Conservation (phyloP, 305 asterid species). For the Ajuga reptans region DNA sequence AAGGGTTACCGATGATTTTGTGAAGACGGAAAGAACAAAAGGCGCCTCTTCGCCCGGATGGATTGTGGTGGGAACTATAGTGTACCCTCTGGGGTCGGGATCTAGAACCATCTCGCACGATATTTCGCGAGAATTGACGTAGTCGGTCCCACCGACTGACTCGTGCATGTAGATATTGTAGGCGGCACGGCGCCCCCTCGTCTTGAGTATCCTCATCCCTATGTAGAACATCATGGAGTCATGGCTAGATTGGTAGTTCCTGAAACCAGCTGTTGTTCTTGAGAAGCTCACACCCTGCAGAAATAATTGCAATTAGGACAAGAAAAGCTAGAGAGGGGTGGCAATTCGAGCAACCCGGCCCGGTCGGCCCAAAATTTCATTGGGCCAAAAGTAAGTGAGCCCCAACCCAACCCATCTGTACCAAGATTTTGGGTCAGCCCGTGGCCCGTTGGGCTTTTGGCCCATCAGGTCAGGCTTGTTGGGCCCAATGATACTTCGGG, state of each 20-base stretch:
- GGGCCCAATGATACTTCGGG: too few relatives aligned
- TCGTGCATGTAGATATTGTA: slow-evolving; percentile 90
- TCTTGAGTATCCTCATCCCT: slow-evolving; percentile 94
- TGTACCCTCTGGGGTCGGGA: slow-evolving; percentile 97
- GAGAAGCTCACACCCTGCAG: slow-evolving; percentile 98
- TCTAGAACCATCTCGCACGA: slow-evolving; percentile 98
- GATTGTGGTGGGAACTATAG: slow-evolving; percentile 93
- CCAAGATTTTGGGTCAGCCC: too few relatives aligned
- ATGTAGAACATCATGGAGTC: slow-evolving; percentile 95
- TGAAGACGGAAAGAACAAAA: slow-evolving; percentile 87
- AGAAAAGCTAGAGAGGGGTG: background rate
- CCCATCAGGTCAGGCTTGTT: too few relatives aligned
- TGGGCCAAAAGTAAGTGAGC: too few relatives aligned
- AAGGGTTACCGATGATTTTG: slow-evolving; percentile 74
- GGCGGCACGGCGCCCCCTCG: slow-evolving; percentile 95
- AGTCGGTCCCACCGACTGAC: slow-evolving; percentile 98
- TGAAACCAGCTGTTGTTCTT: slow-evolving; percentile 92
- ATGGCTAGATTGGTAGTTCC: slow-evolving; percentile 92
- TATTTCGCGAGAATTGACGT: slow-evolving; percentile 92
- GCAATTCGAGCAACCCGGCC: too few relatives aligned
- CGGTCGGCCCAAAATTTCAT: too few relatives aligned
- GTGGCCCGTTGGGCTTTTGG: too few relatives aligned
- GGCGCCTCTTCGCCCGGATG: slow-evolving; percentile 99
- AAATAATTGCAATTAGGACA: slow-evolving; percentile 1
- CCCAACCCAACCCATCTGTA: too few relatives aligned